phyloP scores from a whole-genome alignment of 371 early-diverging fungal species.

The Mortierella sp. region DNA sequence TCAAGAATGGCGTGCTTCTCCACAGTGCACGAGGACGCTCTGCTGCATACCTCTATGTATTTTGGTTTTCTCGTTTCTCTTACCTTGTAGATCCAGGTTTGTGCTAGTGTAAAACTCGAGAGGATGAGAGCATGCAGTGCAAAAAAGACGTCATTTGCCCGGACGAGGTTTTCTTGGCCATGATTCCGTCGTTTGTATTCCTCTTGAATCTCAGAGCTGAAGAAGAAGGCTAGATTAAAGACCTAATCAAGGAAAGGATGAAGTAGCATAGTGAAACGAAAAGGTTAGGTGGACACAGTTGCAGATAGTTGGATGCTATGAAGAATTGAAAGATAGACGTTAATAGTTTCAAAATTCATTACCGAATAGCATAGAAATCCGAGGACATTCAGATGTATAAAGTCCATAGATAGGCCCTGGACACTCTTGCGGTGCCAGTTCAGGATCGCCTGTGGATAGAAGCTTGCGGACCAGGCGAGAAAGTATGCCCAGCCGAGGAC shows the following conservation, averaged over 20 bases:
- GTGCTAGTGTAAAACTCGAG: constrained; percentile 73
- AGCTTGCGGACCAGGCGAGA: constrained; percentile 79
- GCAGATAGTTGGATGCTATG: neutral
- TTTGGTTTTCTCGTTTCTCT: neutral
- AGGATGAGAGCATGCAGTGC: constrained; percentile 84
- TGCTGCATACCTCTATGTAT: no score
- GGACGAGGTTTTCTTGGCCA: constrained; percentile 79
- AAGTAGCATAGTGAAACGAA: neutral
- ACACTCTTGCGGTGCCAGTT: constrained; percentile 80
- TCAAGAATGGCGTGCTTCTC: constrained; percentile 12
- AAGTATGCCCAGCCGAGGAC: constrained; percentile 75
- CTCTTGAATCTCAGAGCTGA: constrained; percentile 72
- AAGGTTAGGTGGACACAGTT: neutral
- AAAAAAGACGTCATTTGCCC: constrained; percentile 91
- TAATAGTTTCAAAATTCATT: constrained; percentile 10
- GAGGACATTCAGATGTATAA: constrained; percentile 83
- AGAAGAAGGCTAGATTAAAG: constrained; percentile 83
- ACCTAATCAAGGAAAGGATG: constrained; percentile 49
- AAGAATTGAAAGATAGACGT: no score
- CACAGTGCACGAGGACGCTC: no score
- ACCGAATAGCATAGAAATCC: constrained; percentile 91
- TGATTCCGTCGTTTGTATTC: constrained; percentile 81
- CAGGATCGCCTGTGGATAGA: constrained; percentile 81
- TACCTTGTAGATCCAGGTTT: constrained; percentile 84
- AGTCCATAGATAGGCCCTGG: constrained; percentile 91